Evolutionary conservation across 805 yeast species (phyloP).

Genomic region (Wilhelminamyces savonicus): DNA sequence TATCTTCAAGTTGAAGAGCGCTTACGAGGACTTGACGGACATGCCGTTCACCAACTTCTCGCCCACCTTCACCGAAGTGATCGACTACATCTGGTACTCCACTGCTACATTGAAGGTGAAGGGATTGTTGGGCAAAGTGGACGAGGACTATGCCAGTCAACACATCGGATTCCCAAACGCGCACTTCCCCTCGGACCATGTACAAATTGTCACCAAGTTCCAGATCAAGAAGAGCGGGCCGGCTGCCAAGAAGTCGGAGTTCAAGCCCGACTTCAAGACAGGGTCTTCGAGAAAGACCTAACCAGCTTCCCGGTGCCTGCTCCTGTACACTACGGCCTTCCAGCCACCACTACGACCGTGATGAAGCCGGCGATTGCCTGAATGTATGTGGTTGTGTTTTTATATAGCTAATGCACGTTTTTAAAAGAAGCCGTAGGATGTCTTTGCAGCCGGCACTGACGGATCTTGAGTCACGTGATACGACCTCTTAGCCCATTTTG

Average conservation of each 20-base stretch:
- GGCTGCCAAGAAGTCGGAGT: constrained; percentile 29
- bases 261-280: constrained; percentile 39
- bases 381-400: background rate
- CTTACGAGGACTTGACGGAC: constrained; percentile 81
- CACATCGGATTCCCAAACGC: constrained; percentile 92
- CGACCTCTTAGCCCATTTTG: no score
- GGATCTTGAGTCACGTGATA: no score
- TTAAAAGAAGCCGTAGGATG: constrained; percentile 6
- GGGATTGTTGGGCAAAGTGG: constrained; percentile 82
- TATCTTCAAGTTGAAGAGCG: constrained; percentile 72
- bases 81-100: constrained; percentile 95
- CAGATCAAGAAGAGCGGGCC: constrained; percentile 50
- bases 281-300: constrained; percentile 37
- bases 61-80: constrained; percentile 86
- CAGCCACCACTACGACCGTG: no score
- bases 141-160: constrained; percentile 65
- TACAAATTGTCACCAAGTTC: constrained; percentile 77
- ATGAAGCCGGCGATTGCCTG: background rate
- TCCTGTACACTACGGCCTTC: no score
- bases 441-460: no score
- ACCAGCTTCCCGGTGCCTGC: no score
- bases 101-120: constrained; percentile 73
- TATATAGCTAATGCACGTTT: background rate
- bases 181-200: constrained; percentile 90
- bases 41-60: constrained; percentile 92